Percentiles rank a stretch among this genome's conserved stretches.
phyloP scores from a whole-genome alignment of 257 asterid species.

The Solanum pennellii region DNA sequence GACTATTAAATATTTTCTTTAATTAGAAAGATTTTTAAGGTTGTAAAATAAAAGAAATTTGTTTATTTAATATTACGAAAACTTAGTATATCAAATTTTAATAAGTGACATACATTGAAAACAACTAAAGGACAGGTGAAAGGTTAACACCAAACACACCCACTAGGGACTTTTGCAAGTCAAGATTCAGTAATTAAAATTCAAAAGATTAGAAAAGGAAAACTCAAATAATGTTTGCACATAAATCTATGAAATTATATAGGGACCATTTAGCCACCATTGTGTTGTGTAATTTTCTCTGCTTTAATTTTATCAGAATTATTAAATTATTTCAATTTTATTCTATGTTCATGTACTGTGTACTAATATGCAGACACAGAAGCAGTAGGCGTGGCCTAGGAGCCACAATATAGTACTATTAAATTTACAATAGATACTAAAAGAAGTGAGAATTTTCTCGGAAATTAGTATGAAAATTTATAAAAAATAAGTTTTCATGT shows the following conservation, averaged over 20 bases:
- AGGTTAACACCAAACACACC: slow-evolving; percentile 30
- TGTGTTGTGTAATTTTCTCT: neutral
- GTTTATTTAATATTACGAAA: no score
- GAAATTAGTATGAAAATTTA: no score
- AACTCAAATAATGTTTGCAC: neutral
- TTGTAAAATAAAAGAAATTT: no score
- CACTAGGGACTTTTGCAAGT: slow-evolving; percentile 12
- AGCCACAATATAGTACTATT: neutral
- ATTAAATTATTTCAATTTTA: neutral
- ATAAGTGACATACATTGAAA: slow-evolving; percentile 10
- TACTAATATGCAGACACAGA: neutral
- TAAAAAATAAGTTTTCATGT: no score
- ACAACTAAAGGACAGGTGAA: slow-evolving; percentile 22
- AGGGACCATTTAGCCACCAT: slow-evolving; percentile 7
- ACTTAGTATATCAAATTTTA: neutral
- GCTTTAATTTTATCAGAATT: neutral
- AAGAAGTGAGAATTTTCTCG: no score
- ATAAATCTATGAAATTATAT: neutral
- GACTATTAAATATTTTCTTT: no score
- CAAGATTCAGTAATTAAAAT: neutral
- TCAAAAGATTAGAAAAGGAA: neutral
- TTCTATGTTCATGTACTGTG: neutral
- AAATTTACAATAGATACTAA: neutral
- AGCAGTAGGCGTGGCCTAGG: neutral
- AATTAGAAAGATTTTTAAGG: no score